These are phyloP conservation scores for Cercospora berteroae DNA, from an alignment of 2,329 filamentous ascomycete species.

Conservation along the genomic window DNA sequence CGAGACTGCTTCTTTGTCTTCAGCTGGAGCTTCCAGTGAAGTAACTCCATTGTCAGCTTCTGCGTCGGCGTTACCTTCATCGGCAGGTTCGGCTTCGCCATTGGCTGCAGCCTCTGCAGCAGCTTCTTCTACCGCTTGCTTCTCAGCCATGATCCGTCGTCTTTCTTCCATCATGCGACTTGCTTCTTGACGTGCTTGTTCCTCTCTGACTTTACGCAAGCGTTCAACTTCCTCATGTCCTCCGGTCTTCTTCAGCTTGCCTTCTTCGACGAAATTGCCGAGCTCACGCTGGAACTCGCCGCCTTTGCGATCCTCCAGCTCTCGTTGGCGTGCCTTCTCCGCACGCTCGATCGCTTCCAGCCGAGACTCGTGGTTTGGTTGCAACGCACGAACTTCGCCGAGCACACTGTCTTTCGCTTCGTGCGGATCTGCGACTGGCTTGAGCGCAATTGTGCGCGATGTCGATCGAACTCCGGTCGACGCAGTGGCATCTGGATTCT, in stretches of 20 bases:
- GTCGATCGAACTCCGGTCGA: slow-evolving; percentile 37
- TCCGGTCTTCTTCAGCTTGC: slow-evolving; percentile 91
- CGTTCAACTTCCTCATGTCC: slow-evolving; percentile 93
- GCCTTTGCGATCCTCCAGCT: slow-evolving; percentile 71
- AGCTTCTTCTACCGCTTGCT: slow-evolving; percentile 39
- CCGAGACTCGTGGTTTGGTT: slow-evolving; percentile 89
- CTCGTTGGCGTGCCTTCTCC: slow-evolving; percentile 84
- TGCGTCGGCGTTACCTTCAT: neutral
- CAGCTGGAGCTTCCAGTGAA: neutral
- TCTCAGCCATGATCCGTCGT: slow-evolving; percentile 47
- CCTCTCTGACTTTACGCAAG: slow-evolving; percentile 78
- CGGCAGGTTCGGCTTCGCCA: neutral
- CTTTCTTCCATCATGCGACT: slow-evolving; percentile 55
- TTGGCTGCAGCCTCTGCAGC: slow-evolving; percentile 27
- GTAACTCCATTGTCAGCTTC: neutral
- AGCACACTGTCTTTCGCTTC: slow-evolving; percentile 88
- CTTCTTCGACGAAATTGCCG: slow-evolving; percentile 78
- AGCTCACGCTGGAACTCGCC: slow-evolving; percentile 86
- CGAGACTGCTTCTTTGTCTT: slow-evolving; percentile 11
- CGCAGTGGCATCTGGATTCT: slow-evolving; percentile 50
- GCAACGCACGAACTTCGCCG: slow-evolving; percentile 86
- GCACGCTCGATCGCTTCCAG: slow-evolving; percentile 97
- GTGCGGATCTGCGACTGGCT: slow-evolving; percentile 63
- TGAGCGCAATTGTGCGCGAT: slow-evolving; percentile 38
- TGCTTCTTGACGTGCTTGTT: slow-evolving; percentile 76